Percentiles rank a stretch among this genome's conserved stretches.
Conservation (phyloP, 1,284 basidiomycete species). For the Tylopilus orsonianus region DNA sequence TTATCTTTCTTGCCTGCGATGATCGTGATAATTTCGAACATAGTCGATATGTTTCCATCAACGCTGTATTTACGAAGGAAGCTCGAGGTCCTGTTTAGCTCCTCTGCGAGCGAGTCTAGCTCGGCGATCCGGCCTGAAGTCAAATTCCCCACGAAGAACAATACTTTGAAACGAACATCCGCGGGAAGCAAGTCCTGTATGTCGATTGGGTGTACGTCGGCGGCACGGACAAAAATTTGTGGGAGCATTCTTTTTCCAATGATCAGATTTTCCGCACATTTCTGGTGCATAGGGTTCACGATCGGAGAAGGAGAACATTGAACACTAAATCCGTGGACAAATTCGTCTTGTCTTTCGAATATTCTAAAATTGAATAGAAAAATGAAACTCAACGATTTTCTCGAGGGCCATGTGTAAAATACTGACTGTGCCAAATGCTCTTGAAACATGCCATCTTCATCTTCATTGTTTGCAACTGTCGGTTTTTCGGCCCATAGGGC, state of each 20-base stretch:
- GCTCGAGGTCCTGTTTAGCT: conserved; percentile 38
- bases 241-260: conserved; percentile 62
- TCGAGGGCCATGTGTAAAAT: no score
- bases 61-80: conserved; percentile 40
- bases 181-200: conserved; percentile 68
- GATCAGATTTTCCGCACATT: conserved; percentile 40
- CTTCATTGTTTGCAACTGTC: no score
- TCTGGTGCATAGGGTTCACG: conserved; percentile 44
- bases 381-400: no score
- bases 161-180: conserved; percentile 69
- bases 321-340: conserved; percentile 63
- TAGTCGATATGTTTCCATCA: conserved; percentile 24
- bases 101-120: conserved; percentile 45
- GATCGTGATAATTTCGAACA: conserved; percentile 59
- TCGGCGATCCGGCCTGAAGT: conserved; percentile 40
- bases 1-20: conserved; percentile 45
- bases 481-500: no score
- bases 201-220: conserved; percentile 60
- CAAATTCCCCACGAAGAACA: conserved; percentile 64
- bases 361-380: not conserved
- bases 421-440: no score
- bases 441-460: no score
- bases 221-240: conserved; percentile 57
- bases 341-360: conserved; percentile 18
- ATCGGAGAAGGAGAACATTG: conserved; percentile 56